phyloP scores from a whole-genome alignment of 345 rosid genomes.

The Eutrema heterophyllum region DNA sequence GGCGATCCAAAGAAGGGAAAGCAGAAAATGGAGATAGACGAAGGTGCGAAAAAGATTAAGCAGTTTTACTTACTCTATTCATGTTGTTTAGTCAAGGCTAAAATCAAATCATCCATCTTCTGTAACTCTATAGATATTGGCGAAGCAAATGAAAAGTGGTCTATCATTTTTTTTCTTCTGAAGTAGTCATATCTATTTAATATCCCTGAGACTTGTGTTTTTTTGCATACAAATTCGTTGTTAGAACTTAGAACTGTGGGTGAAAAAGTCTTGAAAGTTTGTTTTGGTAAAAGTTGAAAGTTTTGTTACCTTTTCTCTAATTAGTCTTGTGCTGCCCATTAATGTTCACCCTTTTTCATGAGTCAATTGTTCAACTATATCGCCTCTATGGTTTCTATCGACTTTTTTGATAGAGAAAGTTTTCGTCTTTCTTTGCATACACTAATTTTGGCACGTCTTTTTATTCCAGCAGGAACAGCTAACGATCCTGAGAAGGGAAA shows the following conservation, averaged over 20 bases:
- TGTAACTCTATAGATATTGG: not conserved
- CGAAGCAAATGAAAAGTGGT: not conserved
- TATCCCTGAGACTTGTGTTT: not conserved
- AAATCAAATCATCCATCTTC: not conserved
- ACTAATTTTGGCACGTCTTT: not conserved
- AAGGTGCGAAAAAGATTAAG: slow-evolving; percentile 2
- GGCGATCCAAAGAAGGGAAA: slow-evolving; percentile 20
- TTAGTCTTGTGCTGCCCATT: not conserved
- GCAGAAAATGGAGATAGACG: slow-evolving; percentile 21
- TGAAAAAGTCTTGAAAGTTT: not conserved
- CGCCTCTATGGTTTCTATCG: not conserved
- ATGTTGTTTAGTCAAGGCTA: not conserved
- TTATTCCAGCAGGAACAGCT: slow-evolving; percentile 15
- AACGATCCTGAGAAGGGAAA: slow-evolving; percentile 20
- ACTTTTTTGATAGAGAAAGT: not conserved
- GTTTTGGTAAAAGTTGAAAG: not conserved
- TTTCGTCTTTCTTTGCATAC: not conserved
- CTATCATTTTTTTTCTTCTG: not conserved
- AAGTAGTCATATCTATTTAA: not conserved
- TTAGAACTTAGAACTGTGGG: not conserved
- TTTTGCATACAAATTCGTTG: not conserved
- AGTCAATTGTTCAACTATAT: not conserved
- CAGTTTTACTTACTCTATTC: not conserved
- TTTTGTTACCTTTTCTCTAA: not conserved
- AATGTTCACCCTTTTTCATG: not conserved